These are phyloP conservation scores for Begonia fuchsioides DNA, from an alignment of 306 rosid species.

Conservation along the genomic window DNA sequence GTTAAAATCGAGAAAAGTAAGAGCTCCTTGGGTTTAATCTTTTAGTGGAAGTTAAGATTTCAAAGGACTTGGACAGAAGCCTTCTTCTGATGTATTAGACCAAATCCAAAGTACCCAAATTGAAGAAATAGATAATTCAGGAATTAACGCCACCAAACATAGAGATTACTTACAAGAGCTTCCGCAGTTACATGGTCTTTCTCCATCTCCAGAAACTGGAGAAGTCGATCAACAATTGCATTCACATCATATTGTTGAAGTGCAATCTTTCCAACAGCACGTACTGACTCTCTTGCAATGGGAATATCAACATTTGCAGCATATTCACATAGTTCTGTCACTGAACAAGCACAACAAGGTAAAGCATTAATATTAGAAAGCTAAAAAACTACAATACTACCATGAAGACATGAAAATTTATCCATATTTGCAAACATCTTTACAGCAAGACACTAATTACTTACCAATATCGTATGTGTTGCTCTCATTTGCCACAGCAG, in stretches of 20 bases:
- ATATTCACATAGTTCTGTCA: slow-evolving; percentile 96
- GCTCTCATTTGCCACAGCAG: slow-evolving; percentile 97
- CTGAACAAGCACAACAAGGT: slow-evolving; percentile 36
- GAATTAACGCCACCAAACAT: no score
- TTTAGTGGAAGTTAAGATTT: neutral
- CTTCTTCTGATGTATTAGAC: no score
- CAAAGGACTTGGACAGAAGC: neutral
- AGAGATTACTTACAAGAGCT: slow-evolving; percentile 63
- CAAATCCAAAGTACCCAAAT: no score
- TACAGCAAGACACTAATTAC: no score
- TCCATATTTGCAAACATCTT: neutral
- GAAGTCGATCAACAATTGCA: slow-evolving; percentile 96
- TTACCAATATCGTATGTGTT: slow-evolving; percentile 96
- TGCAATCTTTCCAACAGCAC: slow-evolving; percentile 99
- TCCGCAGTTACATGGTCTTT: slow-evolving; percentile 98
- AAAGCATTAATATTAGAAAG: slow-evolving; percentile 15
- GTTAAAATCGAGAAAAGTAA: slow-evolving; percentile 4
- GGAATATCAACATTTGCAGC: slow-evolving; percentile 99
- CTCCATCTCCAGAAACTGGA: slow-evolving; percentile 99
- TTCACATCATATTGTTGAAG: slow-evolving; percentile 98
- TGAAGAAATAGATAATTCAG: no score
- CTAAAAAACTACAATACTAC: slow-evolving; percentile 1
- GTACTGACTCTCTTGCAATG: slow-evolving; percentile 97
- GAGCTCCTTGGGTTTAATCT: neutral
- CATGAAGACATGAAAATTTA: slow-evolving; percentile 5